phyloP scores from a whole-genome alignment of 179 eudicot species.

The Heliamphora ciliata region DNA sequence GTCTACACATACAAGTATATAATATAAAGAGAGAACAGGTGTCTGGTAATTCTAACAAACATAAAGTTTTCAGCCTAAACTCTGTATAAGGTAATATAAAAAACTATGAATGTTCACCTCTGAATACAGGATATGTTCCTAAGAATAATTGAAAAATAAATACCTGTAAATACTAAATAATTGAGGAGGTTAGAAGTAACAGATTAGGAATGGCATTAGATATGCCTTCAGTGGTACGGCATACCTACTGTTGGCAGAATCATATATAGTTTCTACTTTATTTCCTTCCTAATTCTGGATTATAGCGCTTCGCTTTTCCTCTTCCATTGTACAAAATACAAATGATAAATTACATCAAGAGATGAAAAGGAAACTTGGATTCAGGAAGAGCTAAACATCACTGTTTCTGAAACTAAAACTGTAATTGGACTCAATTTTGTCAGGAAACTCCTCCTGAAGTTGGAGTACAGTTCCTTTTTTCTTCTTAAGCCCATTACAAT shows the following conservation, averaged over 20 bases:
- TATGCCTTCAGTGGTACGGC: neutral
- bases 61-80: neutral
- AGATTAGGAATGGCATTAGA: neutral
- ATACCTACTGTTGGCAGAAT: neutral
- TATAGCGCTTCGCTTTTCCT: neutral
- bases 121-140: neutral
- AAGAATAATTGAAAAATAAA: neutral
- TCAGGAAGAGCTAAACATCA: neutral
- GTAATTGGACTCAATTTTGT: neutral
- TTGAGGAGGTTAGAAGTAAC: neutral
- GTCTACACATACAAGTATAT: constrained; percentile 28
- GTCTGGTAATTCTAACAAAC: neutral
- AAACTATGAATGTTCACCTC: neutral
- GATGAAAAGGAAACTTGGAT: neutral
- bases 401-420: neutral
- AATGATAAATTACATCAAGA: neutral
- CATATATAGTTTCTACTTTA: neutral
- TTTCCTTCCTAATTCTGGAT: neutral
- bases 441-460: neutral
- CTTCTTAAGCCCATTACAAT: no score
- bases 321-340: neutral
- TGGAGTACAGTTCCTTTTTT: neutral
- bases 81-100: neutral
- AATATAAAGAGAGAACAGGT: constrained; percentile 7
- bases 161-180: neutral